These are phyloP conservation scores for Xylaria nigripes DNA, from an alignment of 495 filamentous ascomycete species.

Conservation along the genomic window DNA sequence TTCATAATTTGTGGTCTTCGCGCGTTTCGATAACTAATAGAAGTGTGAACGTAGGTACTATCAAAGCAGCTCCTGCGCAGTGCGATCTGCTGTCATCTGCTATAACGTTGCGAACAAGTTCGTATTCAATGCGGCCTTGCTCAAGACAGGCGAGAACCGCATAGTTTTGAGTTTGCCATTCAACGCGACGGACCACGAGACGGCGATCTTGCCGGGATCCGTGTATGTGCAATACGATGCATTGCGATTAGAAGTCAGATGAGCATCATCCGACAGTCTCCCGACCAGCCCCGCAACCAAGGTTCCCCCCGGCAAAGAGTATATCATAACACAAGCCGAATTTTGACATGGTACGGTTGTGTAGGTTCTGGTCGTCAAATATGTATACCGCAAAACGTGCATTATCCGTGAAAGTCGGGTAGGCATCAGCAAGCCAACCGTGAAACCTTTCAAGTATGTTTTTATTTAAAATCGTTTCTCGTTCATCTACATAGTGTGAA, in stretches of 20 bases:
- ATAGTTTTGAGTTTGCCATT: conserved; percentile 44
- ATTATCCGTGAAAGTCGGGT: no score
- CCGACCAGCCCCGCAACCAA: no score
- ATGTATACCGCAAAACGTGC: no score
- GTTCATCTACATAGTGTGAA: no score
- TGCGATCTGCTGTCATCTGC: conserved; percentile 47
- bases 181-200: conserved; percentile 47
- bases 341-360: no score
- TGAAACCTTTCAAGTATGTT: no score
- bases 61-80: conserved; percentile 43
- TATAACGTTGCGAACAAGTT: conserved; percentile 48
- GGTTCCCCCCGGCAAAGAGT: no score
- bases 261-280: background rate
- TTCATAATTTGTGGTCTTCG: background rate
- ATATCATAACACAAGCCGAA: no score
- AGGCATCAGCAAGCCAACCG: no score
- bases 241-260: conserved; percentile 40
- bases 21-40: background rate
- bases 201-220: conserved; percentile 39
- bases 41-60: conserved; percentile 21
- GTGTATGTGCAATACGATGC: conserved; percentile 56
- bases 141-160: conserved; percentile 41
- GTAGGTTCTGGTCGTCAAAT: no score
- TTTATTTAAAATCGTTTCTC: no score
- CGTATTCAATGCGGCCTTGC: conserved; percentile 36